Evolutionary conservation across 2,329 filamentous ascomycete species (phyloP), one percentile per base, ranked within the genome.

Genomic region (Penicillium vulpinum): DNA sequence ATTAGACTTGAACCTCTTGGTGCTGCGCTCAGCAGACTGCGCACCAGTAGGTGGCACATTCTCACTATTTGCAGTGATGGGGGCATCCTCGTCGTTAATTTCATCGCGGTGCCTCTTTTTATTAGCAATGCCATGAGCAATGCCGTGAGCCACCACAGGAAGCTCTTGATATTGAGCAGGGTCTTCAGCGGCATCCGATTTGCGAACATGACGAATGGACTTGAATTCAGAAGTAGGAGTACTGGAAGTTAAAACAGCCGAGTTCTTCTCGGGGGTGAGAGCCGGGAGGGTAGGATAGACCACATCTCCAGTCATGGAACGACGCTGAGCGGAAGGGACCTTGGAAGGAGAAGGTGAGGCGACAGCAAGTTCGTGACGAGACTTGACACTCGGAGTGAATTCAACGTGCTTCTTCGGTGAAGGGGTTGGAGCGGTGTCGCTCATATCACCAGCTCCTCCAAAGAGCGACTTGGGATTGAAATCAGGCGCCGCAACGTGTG

Each of bases 351-450:
- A 77, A 6, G 76, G 76, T 29, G 76, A 78, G 5, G 68, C 63
- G 16, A 74, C 61, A 35, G 69, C 60, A n/a, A 72, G 63, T 15
- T 72, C 70, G 54, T 76, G 67, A 29, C 69, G 70, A 51, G 74
- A 72, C 60, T 90, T 83, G 35, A 87, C 87, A 59, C 85, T 86
- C 0, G 87, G 88, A 0, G 89, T 91, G 67, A 96, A 96, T 49
- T 89, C 87, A 35, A 96, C 90, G 54, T 85, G 88, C 77, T 95
- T 96, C 73, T 86, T 89, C 24, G 86, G 83, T 31, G 87, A 86
- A 8, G 88, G 89, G 1, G 88, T 91, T 5, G 85, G 86, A 18
- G 80, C 67, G 5, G 66, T 58, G 21, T 70, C 70, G 18, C 68
- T 64, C 11, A 57, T 50, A 26, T 67, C 65, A 21, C 66, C 67